Evolutionary conservation across 805 yeast genomes (phyloP), one percentile per base, ranked within the genome.

Genomic region (Candida namnaoensis): DNA sequence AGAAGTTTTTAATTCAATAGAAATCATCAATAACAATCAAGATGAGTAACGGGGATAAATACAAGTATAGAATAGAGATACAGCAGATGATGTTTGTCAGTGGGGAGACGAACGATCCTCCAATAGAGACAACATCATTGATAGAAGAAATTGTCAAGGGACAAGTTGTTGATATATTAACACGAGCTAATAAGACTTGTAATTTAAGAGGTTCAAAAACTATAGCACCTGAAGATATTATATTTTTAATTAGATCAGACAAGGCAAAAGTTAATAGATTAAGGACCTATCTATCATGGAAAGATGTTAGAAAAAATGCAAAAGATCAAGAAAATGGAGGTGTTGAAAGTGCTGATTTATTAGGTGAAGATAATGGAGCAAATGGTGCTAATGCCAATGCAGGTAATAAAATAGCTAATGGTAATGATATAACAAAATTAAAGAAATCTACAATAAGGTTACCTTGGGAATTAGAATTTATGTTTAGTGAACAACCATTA

Each of bases 51-150:
- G 57, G 60, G 38, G 54, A 66, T 41, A 78, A 78, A 57, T 80
- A 85, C 65, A 80, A 82, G 56, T 93, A 91, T 61, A 71, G 95
- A 43, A 76, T 85, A 34, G 99, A 93, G 66, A 93, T 93, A 54
- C 99, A 93, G 62, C 93, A 86, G 67, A 93, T 93, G 99, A 93
- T 93, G 99, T 93, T 93, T 68, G 99, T 93, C 42, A 74, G 83
- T 42, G 99, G 99, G 3, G 98, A 93, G 59, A 78, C 93, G 1
- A 86, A 85, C 50, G 99, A 93, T 53, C 95, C 98, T 2, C 95
- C 97, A 0, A 74, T 82, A 13, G 95, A 86, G 48, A 87, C 97
- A 0, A 85, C 96, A 0, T 79, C 91, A n/a, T 64, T 93, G 41
- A 88, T 91, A 36, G 99, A 93, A 58, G 98, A 93, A 56, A 88